Evolutionary conservation across 2,329 filamentous ascomycete genomes (phyloP).

Genomic region (Leptographium radiaticola): DNA sequence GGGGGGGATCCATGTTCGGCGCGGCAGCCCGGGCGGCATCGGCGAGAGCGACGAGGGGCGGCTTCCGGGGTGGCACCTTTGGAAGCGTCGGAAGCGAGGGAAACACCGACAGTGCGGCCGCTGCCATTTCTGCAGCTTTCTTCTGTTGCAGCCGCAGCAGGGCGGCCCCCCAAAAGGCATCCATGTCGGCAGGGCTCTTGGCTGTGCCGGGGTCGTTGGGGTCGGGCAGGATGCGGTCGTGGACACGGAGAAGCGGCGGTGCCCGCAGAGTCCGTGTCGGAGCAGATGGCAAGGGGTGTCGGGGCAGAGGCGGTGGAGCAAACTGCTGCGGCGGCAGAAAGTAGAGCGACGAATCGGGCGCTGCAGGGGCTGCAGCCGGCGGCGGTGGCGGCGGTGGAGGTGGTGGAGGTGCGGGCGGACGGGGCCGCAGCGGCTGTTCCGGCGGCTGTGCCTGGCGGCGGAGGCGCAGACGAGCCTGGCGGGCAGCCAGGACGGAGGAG

Average conservation of each 20-base stretch:
- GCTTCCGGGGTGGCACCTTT: no score
- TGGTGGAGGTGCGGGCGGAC: neutral
- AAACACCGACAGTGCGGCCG: neutral
- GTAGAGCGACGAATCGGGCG: no score
- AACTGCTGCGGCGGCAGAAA: no score
- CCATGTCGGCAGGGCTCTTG: neutral
- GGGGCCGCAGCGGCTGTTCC: neutral
- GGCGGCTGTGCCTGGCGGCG: neutral
- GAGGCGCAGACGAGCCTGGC: no score
- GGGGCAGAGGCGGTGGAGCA: neutral
- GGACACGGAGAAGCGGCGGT: neutral
- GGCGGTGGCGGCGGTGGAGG: neutral
- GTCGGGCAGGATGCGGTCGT: neutral
- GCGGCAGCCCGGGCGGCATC: no score
- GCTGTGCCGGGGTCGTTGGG: neutral
- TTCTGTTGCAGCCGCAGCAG: neutral
- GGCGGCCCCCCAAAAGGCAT: constrained; percentile 1
- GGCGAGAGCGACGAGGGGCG: no score
- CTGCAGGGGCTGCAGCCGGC: neutral
- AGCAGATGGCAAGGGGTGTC: neutral
- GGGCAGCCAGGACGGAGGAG: neutral
- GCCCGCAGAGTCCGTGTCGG: neutral
- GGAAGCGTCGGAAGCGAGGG: no score
- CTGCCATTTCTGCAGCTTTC: neutral
- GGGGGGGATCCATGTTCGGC: neutral